Evolutionary conservation across 2,329 filamentous ascomycete species (phyloP).

Genomic region (Fusarium buharicum): DNA sequence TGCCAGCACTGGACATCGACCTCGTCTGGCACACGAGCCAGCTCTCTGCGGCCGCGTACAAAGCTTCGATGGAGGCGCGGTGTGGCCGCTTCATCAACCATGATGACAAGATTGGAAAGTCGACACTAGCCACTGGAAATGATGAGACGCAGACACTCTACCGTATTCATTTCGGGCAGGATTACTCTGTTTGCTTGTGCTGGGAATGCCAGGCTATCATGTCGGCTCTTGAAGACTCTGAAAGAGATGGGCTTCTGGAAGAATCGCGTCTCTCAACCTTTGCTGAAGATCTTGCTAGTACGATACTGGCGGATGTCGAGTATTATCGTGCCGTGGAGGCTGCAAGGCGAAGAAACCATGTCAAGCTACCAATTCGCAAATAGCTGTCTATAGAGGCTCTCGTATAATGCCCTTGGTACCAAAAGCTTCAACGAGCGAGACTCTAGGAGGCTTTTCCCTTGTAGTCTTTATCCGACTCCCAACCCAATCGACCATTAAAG

Average conservation of each 20-base stretch:
- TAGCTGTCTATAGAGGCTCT: background rate
- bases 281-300: background rate
- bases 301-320: slow-evolving; percentile 14
- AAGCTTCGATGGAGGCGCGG: slow-evolving; percentile 13
- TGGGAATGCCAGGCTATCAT: slow-evolving; percentile 39
- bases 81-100: slow-evolving; percentile 46
- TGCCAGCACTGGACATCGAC: slow-evolving; percentile 55
- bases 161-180: slow-evolving; percentile 28
- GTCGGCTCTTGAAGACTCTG: slow-evolving; percentile 27
- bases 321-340: slow-evolving; percentile 31
- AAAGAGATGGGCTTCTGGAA: slow-evolving; percentile 4
- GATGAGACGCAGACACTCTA: slow-evolving; percentile 33
- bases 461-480: background rate
- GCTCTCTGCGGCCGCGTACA: slow-evolving; percentile 47
- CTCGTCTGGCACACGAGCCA: slow-evolving; percentile 57
- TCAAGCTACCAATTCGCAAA: slow-evolving; percentile 14
- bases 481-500: slow-evolving; percentile 28
- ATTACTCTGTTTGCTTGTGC: slow-evolving; percentile 33
- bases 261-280: background rate
- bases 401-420: background rate
- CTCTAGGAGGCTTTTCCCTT: background rate
- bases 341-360: slow-evolving; percentile 29
- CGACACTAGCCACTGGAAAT: slow-evolving; percentile 15
- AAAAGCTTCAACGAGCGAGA: background rate
- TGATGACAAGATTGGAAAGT: slow-evolving; percentile 36